These are phyloP conservation scores for Claviceps sorghi DNA, from an alignment of 2,329 filamentous ascomycete species.

Conservation along the genomic window DNA sequence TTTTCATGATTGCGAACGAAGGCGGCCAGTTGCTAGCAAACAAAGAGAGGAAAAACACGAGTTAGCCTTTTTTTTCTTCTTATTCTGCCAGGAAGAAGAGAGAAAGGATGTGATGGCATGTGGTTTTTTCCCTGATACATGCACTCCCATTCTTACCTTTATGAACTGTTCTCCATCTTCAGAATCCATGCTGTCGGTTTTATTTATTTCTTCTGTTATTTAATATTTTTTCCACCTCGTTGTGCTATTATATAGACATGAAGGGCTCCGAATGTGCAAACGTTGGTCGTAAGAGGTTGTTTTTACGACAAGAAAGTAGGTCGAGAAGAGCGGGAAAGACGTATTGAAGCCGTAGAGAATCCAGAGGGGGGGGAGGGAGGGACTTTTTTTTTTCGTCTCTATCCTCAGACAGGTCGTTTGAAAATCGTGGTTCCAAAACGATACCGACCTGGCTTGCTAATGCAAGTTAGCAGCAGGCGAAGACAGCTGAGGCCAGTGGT, in stretches of 20 bases:
- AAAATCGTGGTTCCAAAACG: background rate
- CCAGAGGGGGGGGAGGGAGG: background rate
- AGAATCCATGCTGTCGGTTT: conserved; percentile 51
- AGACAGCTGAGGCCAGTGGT: background rate
- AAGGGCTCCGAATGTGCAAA: background rate
- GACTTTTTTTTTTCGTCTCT: background rate
- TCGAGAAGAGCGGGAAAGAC: background rate
- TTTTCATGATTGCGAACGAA: conserved; percentile 97
- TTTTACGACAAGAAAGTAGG: background rate
- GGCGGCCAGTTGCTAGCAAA: conserved; percentile 68
- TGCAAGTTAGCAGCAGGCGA: background rate
- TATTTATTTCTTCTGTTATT: conserved; percentile 16
- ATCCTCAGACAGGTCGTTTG: background rate
- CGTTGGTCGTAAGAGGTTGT: background rate
- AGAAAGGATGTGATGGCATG: background rate
- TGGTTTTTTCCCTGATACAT: background rate
- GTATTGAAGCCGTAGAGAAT: background rate
- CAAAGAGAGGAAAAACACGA: background rate
- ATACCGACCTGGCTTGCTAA: background rate
- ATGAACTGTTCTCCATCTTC: conserved; percentile 84
- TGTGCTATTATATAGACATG: conserved; percentile 7
- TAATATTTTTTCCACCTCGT: no score
- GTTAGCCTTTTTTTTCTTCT: no score
- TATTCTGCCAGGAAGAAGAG: no score
- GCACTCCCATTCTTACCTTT: conserved; percentile 44